A percentile compares a stretch with the other conserved stretches of the same genome.
These are phyloP conservation scores for Aspergillus pseudoviridinutans DNA, from an alignment of 2,329 filamentous ascomycete species.

Conservation along the genomic window DNA sequence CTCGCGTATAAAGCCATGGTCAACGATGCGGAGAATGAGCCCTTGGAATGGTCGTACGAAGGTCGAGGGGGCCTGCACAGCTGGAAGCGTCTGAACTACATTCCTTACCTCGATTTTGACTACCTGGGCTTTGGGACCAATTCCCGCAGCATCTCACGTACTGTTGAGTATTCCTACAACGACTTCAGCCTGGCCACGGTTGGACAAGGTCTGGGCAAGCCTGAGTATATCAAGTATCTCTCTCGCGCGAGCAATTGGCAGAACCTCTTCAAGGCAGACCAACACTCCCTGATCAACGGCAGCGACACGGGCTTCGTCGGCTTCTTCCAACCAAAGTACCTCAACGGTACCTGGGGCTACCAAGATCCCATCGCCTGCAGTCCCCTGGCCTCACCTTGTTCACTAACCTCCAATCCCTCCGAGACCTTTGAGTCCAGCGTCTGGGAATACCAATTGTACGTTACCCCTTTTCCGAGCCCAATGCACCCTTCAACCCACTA, in stretches of 20 bases:
- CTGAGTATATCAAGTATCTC: constrained; percentile 56
- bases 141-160: constrained; percentile 67
- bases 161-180: constrained; percentile 72
- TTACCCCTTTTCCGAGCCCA: constrained; percentile 42
- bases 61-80: constrained; percentile 66
- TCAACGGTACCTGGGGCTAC: constrained; percentile 66
- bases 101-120: constrained; percentile 68
- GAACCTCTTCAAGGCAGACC: constrained; percentile 62
- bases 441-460: constrained; percentile 47
- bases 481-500: constrained; percentile 40
- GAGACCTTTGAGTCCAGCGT: constrained; percentile 35
- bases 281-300: constrained; percentile 55
- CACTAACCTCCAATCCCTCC: constrained; percentile 27
- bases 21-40: constrained; percentile 67
- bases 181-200: constrained; percentile 65
- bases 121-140: constrained; percentile 62
- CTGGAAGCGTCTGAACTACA: constrained; percentile 68
- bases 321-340: constrained; percentile 66
- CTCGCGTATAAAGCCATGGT: constrained; percentile 64
- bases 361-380: constrained; percentile 39
- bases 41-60: constrained; percentile 64
- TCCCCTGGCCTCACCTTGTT: constrained; percentile 14
- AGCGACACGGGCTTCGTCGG: constrained; percentile 63
- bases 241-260: constrained; percentile 61
- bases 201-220: constrained; percentile 54